Evolutionary conservation across 176 grass and related monocot species (phyloP).

Genomic region (Avena eriantha): DNA sequence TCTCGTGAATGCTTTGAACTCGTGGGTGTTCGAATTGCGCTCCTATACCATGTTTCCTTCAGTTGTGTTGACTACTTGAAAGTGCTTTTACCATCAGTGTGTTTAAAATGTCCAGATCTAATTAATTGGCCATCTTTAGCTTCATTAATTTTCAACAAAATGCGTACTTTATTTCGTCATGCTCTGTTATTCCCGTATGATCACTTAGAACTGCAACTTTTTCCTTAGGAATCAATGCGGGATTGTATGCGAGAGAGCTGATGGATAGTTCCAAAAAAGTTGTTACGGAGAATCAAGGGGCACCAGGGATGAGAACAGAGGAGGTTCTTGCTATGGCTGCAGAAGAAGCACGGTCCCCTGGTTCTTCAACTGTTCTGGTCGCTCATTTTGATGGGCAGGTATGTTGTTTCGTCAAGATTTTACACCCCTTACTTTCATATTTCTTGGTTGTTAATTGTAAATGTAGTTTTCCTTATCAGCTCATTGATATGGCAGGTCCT

Average conservation of each 20-base stretch:
- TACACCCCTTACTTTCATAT: background rate
- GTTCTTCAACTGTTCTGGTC: slow-evolving; percentile 96
- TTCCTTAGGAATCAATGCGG: slow-evolving; percentile 84
- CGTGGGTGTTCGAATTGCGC: background rate
- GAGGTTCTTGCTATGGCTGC: slow-evolving; percentile 74
- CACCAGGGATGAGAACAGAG: slow-evolving; percentile 53
- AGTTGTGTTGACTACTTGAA: slow-evolving; percentile 21
- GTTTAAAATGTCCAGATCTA: slow-evolving; percentile 19
- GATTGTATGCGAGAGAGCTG: slow-evolving; percentile 83
- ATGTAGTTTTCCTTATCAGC: slow-evolving; percentile 17
- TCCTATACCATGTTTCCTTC: background rate
- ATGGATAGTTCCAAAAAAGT: slow-evolving; percentile 81
- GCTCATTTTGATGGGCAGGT: slow-evolving; percentile 90
- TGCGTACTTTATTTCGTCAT: background rate
- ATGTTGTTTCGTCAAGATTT: slow-evolving; percentile 8
- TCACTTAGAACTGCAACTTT: slow-evolving; percentile 23
- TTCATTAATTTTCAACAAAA: background rate
- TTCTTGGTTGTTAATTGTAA: slow-evolving; percentile 1
- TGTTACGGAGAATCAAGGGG: slow-evolving; percentile 57
- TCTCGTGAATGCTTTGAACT: background rate
- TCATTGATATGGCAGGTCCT: slow-evolving; percentile 58
- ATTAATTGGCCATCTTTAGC: slow-evolving; percentile 8
- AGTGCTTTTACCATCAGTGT: background rate
- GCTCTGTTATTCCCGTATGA: background rate
- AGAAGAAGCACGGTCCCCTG: slow-evolving; percentile 71